Evolutionary conservation across 2,329 filamentous ascomycete genomes (phyloP).

Genomic region (Pseudocercospora fuligena): DNA sequence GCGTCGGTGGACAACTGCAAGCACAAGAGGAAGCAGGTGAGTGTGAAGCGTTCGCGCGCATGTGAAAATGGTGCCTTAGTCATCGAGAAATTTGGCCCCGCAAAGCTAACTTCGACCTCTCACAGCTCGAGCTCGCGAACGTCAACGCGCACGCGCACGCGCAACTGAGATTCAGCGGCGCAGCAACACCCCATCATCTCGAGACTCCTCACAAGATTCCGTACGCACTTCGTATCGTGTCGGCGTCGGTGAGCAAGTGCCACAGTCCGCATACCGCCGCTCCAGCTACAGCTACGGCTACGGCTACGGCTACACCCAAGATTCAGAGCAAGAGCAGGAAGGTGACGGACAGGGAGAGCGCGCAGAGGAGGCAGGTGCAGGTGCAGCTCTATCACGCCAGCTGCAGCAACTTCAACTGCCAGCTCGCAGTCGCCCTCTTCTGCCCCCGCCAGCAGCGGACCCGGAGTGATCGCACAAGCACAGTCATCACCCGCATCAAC

Average conservation of each 20-base stretch:
- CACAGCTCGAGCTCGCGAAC: not conserved
- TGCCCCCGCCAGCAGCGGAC: not conserved
- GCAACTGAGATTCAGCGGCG: not conserved
- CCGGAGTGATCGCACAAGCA: not conserved
- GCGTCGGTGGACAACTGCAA: constrained; percentile 9
- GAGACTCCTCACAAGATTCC: not conserved
- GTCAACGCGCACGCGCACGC: not conserved
- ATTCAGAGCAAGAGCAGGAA: not conserved
- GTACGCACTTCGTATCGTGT: not conserved
- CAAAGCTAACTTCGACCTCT: not conserved
- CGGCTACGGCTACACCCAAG: not conserved
- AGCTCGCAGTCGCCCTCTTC: constrained; percentile 1
- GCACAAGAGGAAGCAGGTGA: not conserved
- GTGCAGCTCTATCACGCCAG: not conserved
- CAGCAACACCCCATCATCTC: not conserved
- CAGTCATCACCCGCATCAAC: not conserved
- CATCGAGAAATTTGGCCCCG: not conserved
- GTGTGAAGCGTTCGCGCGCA: not conserved
- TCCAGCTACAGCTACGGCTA: not conserved
- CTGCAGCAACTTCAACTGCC: not conserved
- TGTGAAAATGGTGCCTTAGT: constrained; percentile 4
- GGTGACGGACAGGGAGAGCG: not conserved
- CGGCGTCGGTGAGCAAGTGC: constrained; percentile 14
- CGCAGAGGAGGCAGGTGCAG: not conserved
- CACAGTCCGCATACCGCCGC: not conserved